These are phyloP conservation scores for Coemansia sp. DNA, from an alignment of 192 early-diverging fungal species.

Conservation along the genomic window DNA sequence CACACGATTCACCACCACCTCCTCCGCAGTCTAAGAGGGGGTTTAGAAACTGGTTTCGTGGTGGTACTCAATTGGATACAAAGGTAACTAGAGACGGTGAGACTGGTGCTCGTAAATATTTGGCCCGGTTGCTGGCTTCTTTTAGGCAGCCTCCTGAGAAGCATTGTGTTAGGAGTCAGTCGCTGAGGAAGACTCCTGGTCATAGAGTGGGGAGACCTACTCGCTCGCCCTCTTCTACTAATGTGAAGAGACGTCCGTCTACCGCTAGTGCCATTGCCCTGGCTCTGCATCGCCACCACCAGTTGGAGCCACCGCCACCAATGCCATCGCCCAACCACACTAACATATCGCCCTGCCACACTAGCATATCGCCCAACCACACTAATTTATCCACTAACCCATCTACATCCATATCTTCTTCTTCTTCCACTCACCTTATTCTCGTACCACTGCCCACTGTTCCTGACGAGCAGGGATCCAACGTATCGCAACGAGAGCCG, in stretches of 20 bases:
- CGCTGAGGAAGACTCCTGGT: not conserved
- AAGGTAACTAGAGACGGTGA: conserved; percentile 22
- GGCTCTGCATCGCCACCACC: not conserved
- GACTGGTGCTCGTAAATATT: not conserved
- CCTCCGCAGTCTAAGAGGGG: conserved; percentile 15
- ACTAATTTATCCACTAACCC: too few relatives aligned
- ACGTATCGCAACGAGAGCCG: too few relatives aligned
- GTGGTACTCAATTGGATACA: not conserved
- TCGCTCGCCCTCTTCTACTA: too few relatives aligned
- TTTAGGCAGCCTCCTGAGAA: not conserved
- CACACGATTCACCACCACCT: not conserved
- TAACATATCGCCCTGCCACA: too few relatives aligned
- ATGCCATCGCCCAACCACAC: not conserved
- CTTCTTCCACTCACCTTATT: too few relatives aligned
- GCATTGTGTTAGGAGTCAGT: not conserved
- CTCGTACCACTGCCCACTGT: not conserved
- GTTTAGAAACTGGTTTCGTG: conserved; percentile 46
- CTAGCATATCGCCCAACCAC: too few relatives aligned
- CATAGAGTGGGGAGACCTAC: too few relatives aligned
- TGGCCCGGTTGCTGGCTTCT: conserved; percentile 1
- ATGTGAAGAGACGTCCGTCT: not conserved
- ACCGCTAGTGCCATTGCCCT: not conserved
- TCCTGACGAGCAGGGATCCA: too few relatives aligned
- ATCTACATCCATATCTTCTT: too few relatives aligned
- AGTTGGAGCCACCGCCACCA: not conserved